Evolutionary conservation across 2,329 filamentous ascomycete species (phyloP).

Genomic region (Calonectria ilicicola): DNA sequence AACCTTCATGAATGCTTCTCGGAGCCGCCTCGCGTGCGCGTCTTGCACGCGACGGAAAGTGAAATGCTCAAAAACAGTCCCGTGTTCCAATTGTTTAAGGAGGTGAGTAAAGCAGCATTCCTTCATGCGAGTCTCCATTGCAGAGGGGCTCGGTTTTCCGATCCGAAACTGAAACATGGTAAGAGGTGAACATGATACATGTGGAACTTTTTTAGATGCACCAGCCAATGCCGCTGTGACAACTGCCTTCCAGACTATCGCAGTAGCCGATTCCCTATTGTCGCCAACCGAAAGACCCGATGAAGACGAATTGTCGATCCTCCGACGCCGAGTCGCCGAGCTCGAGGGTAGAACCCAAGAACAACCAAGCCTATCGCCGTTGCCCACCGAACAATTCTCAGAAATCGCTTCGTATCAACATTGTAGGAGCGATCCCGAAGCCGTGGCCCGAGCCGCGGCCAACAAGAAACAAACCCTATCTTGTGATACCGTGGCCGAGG

Average conservation of each 20-base stretch:
- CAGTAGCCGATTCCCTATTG: not conserved
- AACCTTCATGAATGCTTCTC: not conserved
- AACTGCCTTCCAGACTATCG: not conserved
- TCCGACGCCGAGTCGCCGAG: not conserved
- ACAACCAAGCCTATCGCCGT: not conserved
- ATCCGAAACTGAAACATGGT: not conserved
- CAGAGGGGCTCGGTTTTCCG: not conserved
- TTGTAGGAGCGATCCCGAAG: too few species aligned
- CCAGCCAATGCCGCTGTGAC: not conserved
- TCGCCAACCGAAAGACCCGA: not conserved
- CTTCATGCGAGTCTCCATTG: too few species aligned
- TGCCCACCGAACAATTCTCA: not conserved
- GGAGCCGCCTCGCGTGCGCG: not conserved
- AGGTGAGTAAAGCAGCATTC: not conserved
- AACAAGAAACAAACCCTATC: not conserved
- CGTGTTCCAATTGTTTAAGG: not conserved
- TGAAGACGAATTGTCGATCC: not conserved
- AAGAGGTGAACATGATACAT: not conserved
- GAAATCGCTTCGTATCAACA: not conserved
- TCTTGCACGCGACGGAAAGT: conserved; percentile 1
- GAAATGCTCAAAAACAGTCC: not conserved
- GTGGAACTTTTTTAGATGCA: not conserved
- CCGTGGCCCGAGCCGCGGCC: too few species aligned
- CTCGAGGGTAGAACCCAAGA: not conserved
- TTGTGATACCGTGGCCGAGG: not conserved